Evolutionary conservation across 495 filamentous ascomycete genomes (phyloP).

Genomic region (Aspergillus leporis): DNA sequence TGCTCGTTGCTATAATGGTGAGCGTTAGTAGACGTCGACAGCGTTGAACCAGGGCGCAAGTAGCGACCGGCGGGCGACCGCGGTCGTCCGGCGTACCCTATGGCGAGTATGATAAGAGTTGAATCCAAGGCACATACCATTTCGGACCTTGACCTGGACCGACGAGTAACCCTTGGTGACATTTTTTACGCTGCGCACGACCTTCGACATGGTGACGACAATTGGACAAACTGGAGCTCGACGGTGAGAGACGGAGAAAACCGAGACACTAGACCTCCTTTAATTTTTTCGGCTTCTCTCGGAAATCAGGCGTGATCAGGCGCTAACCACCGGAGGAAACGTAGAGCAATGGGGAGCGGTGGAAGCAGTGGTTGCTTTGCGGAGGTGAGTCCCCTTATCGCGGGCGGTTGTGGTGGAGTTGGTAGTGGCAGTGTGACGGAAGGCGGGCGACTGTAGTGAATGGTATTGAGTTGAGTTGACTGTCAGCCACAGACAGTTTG

Average conservation of each 20-base stretch:
- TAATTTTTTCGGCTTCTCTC: not conserved
- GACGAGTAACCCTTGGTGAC: conserved; percentile 98
- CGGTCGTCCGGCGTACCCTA: not conserved
- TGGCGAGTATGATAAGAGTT: not conserved
- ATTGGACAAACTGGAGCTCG: conserved; percentile 22
- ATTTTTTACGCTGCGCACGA: conserved; percentile 98
- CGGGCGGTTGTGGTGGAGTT: conserved; percentile 1
- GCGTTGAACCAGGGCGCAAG: not conserved
- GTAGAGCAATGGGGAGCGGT: not conserved
- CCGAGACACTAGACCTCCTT: conserved; percentile 5
- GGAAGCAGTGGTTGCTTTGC: not conserved
- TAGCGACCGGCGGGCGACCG: conserved; percentile 1
- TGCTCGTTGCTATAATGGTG: conserved; percentile 79
- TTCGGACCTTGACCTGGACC: conserved; percentile 98
- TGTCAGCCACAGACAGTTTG: too few relatives aligned
- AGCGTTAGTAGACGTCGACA: not conserved
- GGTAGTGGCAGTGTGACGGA: not conserved
- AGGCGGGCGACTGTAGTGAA: conserved; percentile 1
- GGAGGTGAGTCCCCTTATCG: conserved; percentile 9
- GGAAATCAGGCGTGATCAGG: not conserved
- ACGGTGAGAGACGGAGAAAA: conserved; percentile 7
- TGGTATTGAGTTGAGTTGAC: too few relatives aligned
- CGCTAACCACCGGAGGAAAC: not conserved
- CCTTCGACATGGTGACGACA: conserved; percentile 79
- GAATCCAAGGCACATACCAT: conserved; percentile 66